Conservation (phyloP, 2,329 filamentous ascomycete genomes). For the Lachnellula arida region DNA sequence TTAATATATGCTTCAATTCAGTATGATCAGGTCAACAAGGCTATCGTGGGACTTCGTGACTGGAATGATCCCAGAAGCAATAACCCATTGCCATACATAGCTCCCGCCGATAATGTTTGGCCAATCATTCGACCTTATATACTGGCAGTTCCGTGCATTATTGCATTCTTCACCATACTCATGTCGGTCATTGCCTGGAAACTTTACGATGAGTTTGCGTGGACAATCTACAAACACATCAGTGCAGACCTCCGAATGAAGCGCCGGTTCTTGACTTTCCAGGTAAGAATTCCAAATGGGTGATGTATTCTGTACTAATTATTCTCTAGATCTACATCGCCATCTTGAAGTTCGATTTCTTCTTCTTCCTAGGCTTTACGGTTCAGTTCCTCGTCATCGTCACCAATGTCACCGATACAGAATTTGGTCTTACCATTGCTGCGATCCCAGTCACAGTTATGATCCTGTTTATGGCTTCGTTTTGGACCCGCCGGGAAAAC, state of each 20-base stretch:
- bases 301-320: constrained; percentile 9
- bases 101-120: constrained; percentile 54
- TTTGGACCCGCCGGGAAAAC: constrained; percentile 79
- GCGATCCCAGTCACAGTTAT: constrained; percentile 88
- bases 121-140: constrained; percentile 66
- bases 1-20: constrained; percentile 92
- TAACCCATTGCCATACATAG: constrained; percentile 37
- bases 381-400: constrained; percentile 97
- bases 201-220: constrained; percentile 96
- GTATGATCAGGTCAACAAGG: constrained; percentile 80
- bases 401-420: constrained; percentile 59
- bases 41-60: constrained; percentile 53
- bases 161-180: constrained; percentile 67
- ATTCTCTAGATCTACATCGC: constrained; percentile 85
- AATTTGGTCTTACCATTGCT: constrained; percentile 81
- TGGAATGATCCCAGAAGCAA: constrained; percentile 11
- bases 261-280: constrained; percentile 91
- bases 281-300: constrained; percentile 52
- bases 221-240: constrained; percentile 99
- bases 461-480: constrained; percentile 80
- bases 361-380: constrained; percentile 99
- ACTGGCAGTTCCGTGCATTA: constrained; percentile 78
- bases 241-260: constrained; percentile 96
- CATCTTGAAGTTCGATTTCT: constrained; percentile 97
- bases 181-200: constrained; percentile 85